Evolutionary conservation across 106 monocot species (phyloP).

Genomic region (Acorus gramineus): DNA sequence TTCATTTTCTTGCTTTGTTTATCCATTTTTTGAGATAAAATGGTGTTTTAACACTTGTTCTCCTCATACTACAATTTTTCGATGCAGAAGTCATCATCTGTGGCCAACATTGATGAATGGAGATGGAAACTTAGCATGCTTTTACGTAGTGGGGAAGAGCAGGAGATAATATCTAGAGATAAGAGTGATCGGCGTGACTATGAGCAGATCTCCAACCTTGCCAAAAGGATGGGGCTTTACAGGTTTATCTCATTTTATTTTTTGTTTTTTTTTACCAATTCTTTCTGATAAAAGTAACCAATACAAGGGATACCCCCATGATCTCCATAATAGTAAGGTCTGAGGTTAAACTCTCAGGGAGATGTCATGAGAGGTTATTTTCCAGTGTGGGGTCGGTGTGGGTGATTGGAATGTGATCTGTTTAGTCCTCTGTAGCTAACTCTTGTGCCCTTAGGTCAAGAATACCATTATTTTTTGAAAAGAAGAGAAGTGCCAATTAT

Average conservation of each 20-base stretch:
- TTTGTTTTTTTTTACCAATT: too few species aligned
- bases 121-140: slow-evolving; percentile 98
- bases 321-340: too few species aligned
- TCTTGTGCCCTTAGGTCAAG: too few species aligned
- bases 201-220: slow-evolving; percentile 89
- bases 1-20: not conserved
- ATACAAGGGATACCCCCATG: too few species aligned
- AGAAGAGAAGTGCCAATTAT: too few species aligned
- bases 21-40: not conserved
- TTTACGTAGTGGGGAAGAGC: slow-evolving; percentile 63
- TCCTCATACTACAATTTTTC: not conserved
- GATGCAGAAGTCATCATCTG: slow-evolving; percentile 76
- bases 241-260: slow-evolving; percentile 18
- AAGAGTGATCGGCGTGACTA: slow-evolving; percentile 94
- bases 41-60: not conserved
- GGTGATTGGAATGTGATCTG: too few species aligned
- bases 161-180: slow-evolving; percentile 89
- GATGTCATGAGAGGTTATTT: too few species aligned
- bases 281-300: too few species aligned
- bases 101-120: slow-evolving; percentile 98
- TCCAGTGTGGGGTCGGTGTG: too few species aligned
- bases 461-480: too few species aligned
- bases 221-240: slow-evolving; percentile 84
- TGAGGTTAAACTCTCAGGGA: too few species aligned
- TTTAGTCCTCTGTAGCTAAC: too few species aligned